Base-by-base conservation (phyloP, 331 rosid species). In the Rhamnella rubrinervis region DNA sequence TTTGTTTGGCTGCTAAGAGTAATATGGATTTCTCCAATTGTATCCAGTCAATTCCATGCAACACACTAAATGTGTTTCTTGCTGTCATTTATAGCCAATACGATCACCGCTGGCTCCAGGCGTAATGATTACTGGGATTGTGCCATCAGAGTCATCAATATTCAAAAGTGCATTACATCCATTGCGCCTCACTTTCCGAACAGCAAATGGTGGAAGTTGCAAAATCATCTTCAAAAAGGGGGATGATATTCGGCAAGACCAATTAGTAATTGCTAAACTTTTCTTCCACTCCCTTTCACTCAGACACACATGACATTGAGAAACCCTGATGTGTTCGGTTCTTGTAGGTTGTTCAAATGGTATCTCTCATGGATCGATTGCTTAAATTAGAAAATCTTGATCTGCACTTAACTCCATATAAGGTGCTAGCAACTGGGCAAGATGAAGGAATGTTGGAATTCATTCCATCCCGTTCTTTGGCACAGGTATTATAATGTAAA, bases 361-460 rank as follows among this genome's bases (percentile, higher is more conserved):
- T 91, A 63, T 91, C 91, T 63, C 91, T 95, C 61, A 95, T 95
- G 99, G 97, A 95, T 81, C 89, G 99, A 71, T 82, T 89, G 81
- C 96, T 95, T 21, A 95, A 95, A 84, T 75, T 83, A 53, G 96
- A 95, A 85, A 95, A 91, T 85, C 99, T 95, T 70, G 99, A 95
- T 69, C 80, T 95, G 52, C 86, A 87, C 77, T 84, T 95, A 65
- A 95, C 99, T 62, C 99, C 99, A 7, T 95, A 91, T 77, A 86
- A 84, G 81, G 99, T 95, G 77, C 87, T 95, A 39, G 99, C 99
- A 31, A 95, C 97, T 56, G 99, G 96, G 70, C 99, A 95, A 85
- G 99, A 95, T 77, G 99, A 95, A 86, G 97, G 99, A 88, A 91
- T 95, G 97, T 17, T 91, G 82, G 96, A 95, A 76, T 89, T 89